Evolutionary conservation across 495 filamentous ascomycete genomes (phyloP).

Genomic region (Hypomontagnella submonticulosa): DNA sequence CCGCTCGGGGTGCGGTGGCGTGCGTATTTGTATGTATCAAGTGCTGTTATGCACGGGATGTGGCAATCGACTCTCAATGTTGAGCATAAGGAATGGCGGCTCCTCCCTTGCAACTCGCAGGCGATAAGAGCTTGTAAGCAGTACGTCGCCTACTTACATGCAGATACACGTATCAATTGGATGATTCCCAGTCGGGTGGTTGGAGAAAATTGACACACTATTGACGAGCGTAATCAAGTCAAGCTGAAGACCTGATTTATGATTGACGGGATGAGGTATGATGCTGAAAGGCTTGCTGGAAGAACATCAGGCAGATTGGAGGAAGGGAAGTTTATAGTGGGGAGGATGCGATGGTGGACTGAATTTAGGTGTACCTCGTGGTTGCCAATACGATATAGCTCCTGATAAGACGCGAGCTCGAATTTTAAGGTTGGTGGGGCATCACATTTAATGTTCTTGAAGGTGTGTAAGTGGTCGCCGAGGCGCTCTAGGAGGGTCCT

Average conservation of each 20-base stretch:
- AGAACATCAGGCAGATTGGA: slow-evolving; percentile 2
- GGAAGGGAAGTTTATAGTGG: slow-evolving; percentile 29
- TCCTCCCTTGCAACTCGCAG: slow-evolving; percentile 15
- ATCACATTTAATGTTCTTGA: slow-evolving; percentile 15
- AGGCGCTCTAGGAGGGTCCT: not conserved
- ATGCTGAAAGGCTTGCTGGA: not conserved
- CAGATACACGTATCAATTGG: not conserved
- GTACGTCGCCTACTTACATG: slow-evolving; percentile 17
- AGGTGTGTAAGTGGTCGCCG: slow-evolving; percentile 21
- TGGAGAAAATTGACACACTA: too few species aligned
- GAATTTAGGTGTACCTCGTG: slow-evolving; percentile 32
- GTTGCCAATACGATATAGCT: slow-evolving; percentile 20
- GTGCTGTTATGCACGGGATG: too few species aligned
- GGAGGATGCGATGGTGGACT: slow-evolving; percentile 16
- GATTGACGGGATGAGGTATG: too few species aligned
- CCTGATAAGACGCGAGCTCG: slow-evolving; percentile 21
- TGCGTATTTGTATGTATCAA: slow-evolving; percentile 12
- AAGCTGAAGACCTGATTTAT: too few species aligned
- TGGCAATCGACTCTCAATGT: not conserved
- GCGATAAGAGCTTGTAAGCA: slow-evolving; percentile 1
- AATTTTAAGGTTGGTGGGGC: slow-evolving; percentile 39
- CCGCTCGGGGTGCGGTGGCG: slow-evolving; percentile 5
- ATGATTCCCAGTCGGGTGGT: slow-evolving; percentile 1
- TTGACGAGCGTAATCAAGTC: too few species aligned
- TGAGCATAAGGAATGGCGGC: slow-evolving; percentile 12